A percentile compares a stretch with the other conserved stretches of the same genome.
Evolutionary conservation across 257 asterid species (phyloP).

Genomic region (Paulownia fortunei): DNA sequence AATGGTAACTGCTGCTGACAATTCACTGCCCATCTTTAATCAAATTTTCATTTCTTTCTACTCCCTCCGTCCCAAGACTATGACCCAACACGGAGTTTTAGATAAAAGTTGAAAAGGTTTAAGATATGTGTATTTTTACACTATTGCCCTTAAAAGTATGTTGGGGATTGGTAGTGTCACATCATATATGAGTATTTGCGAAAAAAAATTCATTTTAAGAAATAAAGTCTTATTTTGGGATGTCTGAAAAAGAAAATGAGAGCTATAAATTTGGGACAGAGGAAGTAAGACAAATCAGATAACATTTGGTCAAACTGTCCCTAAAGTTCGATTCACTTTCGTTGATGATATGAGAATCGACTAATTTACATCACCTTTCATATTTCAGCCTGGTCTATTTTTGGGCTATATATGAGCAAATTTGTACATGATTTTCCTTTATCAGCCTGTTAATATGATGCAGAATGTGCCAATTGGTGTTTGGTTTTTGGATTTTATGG

Average conservation of each 20-base stretch:
- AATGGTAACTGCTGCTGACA: not conserved
- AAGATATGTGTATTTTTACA: not conserved
- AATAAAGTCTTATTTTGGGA: not conserved
- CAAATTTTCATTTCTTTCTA: not conserved
- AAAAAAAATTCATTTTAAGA: not conserved
- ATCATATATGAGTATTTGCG: not conserved
- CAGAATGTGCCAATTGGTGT: not conserved
- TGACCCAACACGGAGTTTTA: slow-evolving; percentile 15
- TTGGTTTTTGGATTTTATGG: slow-evolving; percentile 5
- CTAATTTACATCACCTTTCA: slow-evolving; percentile 6
- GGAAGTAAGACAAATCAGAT: not conserved
- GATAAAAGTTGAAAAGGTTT: not conserved
- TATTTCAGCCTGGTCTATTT: not conserved
- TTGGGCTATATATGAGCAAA: slow-evolving; percentile 20
- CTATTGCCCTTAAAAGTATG: not conserved
- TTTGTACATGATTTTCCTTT: slow-evolving; percentile 1
- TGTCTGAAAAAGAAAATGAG: not conserved
- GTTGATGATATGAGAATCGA: slow-evolving; percentile 19
- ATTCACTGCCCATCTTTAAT: slow-evolving; percentile 8
- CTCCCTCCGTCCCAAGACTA: not conserved
- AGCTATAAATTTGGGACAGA: not conserved
- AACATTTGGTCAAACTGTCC: slow-evolving; percentile 9
- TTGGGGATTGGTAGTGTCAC: slow-evolving; percentile 10
- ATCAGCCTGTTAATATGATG: slow-evolving; percentile 18
- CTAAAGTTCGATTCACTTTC: not conserved